Evolutionary conservation across 352 stramenopile species (phyloP), one percentile per base, ranked within the genome.

Genomic region (Pythium oligandrum): DNA sequence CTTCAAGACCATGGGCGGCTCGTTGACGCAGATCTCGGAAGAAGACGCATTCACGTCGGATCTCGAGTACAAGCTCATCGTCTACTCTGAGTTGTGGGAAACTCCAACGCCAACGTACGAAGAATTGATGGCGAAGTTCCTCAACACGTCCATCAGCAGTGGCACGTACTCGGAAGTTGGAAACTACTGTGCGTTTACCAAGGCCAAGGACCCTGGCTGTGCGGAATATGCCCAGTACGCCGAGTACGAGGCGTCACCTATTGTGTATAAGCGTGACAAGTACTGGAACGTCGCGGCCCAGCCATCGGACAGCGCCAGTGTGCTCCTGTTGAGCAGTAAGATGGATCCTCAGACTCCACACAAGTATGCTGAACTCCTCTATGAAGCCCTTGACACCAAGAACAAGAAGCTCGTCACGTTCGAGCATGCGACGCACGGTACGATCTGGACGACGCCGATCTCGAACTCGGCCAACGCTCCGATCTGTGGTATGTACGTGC

Each of bases 101-200:
- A 58, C 12, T 8, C 60, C 60, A 17, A 53, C 57, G 42, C 60
- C 60, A 26, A 48, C 60, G 40, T 45, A 49, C 4, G 35, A 63
- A 10, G 55, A 39, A 11, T 17, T 64, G 3, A 54, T 44, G 26
- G 42, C 46, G 30, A 51, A 51, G 9, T 75, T 70, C 52, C 49
- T 50, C 35, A 61, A 66, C 53, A 66, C 59, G 10, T 59, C 59
- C 31, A 58, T 66, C 48, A 66, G 59, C 53, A 61, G 49, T 32
- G 59, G 57, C 36, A 48, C 62, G 12, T 68, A 58, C 49, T 26
- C 46, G 33, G 47, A 67, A 45, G 58, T 78, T 10, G 57, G 68
- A 6, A 54, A 55, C 8, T 90, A 84, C 55, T 88, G 77, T 39
- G 65, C 69, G 4, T 85, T 82, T 54, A 70, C 68, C 5, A 76